Evolutionary conservation across 345 rosid species (phyloP), one percentile per base, ranked within the genome.

Genomic region (Pugionium cornutum): DNA sequence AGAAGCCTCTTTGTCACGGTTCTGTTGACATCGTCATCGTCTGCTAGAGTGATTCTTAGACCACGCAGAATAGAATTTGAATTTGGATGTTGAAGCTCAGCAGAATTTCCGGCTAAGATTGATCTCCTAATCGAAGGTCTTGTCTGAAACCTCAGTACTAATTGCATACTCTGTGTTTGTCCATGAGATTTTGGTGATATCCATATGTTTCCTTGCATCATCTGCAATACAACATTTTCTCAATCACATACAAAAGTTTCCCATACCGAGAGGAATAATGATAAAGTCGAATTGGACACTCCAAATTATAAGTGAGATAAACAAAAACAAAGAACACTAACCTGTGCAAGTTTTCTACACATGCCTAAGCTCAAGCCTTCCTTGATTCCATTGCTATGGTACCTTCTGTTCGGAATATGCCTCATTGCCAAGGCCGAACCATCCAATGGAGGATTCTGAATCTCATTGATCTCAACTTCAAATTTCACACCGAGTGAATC

Each of bases 141-240:
- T 50, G 75, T 77, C 65, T 79, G 87, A 76, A 94, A 90, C 79
- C 86, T 69, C 48, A 90, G 81, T 60, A 84, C 77, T 25, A 94
- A 77, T 54, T 84, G 77, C 89, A 86, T 94, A 76, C 89, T 83
- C 70, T 74, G 90, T 6, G 85, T 79, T 46, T 82, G 76, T 58
- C 96, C 97, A 9, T 68, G 73, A 9, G 92, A 77, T 62, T 76
- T 84, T 1, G 81, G 77, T 48, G 86, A 81, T 55, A 84, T 85
- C 92, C 92, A 85, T 65, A 94, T 85, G 53, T 86, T 82, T 46
- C 97, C 99, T 78, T 90, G 95, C 99, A 94, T 90, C 97, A 94
- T 84, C 99, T 94, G 84, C 75, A 66, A 18, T 18, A 44, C 64
- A 57, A 1, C 18, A 27, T 27, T 49, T 31, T 40, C 44, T 40